These are phyloP conservation scores for Mycosphaerella sp. DNA, from an alignment of 2,329 filamentous ascomycete species.

Conservation along the genomic window DNA sequence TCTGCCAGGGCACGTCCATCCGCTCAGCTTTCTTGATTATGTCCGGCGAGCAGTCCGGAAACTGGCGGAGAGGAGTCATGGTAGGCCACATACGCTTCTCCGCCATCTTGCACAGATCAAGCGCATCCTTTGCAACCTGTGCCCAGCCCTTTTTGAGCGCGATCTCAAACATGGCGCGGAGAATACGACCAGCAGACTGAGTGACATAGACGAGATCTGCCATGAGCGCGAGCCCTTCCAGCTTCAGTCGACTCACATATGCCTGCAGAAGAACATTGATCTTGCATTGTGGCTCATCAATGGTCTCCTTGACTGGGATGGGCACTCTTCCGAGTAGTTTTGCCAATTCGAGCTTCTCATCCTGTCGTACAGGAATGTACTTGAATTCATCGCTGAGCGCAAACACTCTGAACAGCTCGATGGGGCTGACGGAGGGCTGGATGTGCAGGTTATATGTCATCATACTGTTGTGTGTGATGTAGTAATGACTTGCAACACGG, in stretches of 20 bases:
- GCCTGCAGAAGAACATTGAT: constrained; percentile 97
- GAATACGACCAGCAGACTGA: constrained; percentile 91
- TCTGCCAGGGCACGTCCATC: constrained; percentile 88
- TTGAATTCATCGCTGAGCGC: constrained; percentile 97
- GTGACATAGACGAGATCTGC: constrained; percentile 98
- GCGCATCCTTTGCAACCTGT: constrained; percentile 80
- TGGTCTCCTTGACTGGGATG: constrained; percentile 93
- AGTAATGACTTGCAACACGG: constrained; percentile 95
- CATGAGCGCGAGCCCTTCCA: constrained; percentile 93
- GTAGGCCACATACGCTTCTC: constrained; percentile 99
- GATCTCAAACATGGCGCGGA: constrained; percentile 94
- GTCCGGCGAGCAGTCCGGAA: constrained; percentile 72
- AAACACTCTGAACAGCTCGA: constrained; percentile 95
- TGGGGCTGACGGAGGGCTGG: constrained; percentile 83
- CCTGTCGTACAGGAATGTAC: constrained; percentile 94
- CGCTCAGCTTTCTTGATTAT: constrained; percentile 88
- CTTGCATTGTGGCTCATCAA: constrained; percentile 94
- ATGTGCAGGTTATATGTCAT: constrained; percentile 93
- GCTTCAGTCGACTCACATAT: constrained; percentile 88
- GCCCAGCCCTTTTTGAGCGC: constrained; percentile 96
- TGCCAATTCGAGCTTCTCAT: constrained; percentile 93
- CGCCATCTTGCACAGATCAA: constrained; percentile 97
- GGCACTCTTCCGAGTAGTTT: constrained; percentile 86
- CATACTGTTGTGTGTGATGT: constrained; percentile 96
- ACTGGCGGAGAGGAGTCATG: constrained; percentile 92